Evolutionary conservation across 371 early-diverging fungal species (phyloP), one percentile per base, ranked within the genome.

Genomic region (Dichotomocladium elegans): DNA sequence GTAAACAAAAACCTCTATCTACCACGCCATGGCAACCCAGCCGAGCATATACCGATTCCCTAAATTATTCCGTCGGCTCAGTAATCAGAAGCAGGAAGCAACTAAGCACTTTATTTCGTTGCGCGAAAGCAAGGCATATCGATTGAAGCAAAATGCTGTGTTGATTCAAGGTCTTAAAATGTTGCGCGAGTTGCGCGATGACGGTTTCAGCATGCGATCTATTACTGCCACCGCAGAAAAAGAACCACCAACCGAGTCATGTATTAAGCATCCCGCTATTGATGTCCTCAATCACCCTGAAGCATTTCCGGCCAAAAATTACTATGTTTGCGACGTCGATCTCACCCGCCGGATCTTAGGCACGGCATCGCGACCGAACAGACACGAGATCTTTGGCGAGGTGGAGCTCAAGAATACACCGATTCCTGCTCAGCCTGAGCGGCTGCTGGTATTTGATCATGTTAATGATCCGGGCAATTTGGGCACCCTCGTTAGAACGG

Each of bases 381-480:
- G 51, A 7, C 77, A 74, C 43, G 77, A 79, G 21, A 51, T 79
- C 19, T 72, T 66, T 64, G 77, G 70, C 6, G 77, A 79, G 54
- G 51, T 71, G n/a, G 33, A 51, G 3, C 43, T 70, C 4, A 25
- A 63, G 24, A n/a, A 53, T 4, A 15, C 27, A 11, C 17, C 56
- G 1, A 63, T 67, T 15, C 28, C 52, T 14, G 27, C 50, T 7
- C 41, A 51, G 5, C 22, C 52, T 1, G 61, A 66, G 55, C 58
- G 62, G 9, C 21, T 81, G 44, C 51, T 84, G 25, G 71, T 84
- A 1, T 65, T 81, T 24, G 74, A 84, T 50, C 68, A 64, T n/a
- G 66, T 84, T 27, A 73, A 60, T 26, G 80, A 82, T 57, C 79
- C 81, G 11, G 80, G 74, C 3, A 79, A 77, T 43, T 58, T 81